Conservation (phyloP, 805 yeast genomes). For the Kodamaea hsintzibuensis region DNA sequence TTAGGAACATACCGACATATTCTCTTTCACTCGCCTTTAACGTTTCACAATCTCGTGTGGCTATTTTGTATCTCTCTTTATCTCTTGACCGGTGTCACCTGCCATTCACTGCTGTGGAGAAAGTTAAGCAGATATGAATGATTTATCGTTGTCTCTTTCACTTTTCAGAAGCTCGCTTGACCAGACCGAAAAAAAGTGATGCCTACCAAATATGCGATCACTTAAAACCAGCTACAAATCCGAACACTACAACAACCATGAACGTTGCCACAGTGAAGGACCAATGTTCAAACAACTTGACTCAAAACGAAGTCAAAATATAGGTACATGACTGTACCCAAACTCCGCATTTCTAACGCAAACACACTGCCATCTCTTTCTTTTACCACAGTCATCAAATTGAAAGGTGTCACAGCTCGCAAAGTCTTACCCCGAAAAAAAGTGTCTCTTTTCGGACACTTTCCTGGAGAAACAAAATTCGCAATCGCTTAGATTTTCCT, state of each 20-base stretch:
- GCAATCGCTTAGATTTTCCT: constrained; percentile 7
- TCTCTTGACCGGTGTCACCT: not conserved
- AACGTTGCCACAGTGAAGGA: too few relatives aligned
- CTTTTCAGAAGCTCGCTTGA: not conserved
- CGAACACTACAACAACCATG: too few relatives aligned
- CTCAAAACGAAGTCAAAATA: not conserved
- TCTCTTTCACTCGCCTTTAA: not conserved
- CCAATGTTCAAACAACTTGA: too few relatives aligned
- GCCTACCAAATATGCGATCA: not conserved
- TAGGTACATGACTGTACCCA: not conserved
- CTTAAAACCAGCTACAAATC: not conserved
- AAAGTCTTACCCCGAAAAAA: not conserved
- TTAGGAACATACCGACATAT: too few relatives aligned
- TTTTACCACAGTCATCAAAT: not conserved
- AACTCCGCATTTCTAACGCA: not conserved
- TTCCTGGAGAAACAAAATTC: not conserved
- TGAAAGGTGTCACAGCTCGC: not conserved
- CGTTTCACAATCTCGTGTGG: not conserved
- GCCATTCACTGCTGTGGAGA: not conserved
- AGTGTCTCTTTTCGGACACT: not conserved
- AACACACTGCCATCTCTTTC: not conserved
- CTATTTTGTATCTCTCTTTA: not conserved
- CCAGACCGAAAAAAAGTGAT: not conserved
- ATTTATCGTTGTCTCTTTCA: not conserved
- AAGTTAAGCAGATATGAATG: not conserved